Base-by-base conservation (phyloP, 352 stramenopile genomes). In the Pythium plurisporium region DNA sequence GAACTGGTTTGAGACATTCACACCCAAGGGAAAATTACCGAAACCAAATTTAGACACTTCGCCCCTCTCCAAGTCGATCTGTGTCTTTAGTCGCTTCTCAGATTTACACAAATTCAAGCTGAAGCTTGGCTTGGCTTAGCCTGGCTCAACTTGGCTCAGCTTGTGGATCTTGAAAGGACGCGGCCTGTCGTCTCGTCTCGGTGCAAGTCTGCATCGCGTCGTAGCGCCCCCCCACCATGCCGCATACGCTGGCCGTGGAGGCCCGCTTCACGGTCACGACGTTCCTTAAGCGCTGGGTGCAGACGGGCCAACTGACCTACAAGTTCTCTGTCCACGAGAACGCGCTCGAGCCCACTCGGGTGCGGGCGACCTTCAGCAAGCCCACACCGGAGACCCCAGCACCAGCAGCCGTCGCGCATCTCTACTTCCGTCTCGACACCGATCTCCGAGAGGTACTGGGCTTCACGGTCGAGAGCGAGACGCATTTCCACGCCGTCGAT, bases 341-440 rank as follows among this genome's bases (percentile, higher is more conserved):
- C 27, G 44, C 51, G 30, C 64, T 77, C 29, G 61, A 69, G 41
- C 69, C 63, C 14, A 58, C 69, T 31, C 73, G 73, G 22, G 73
- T 90, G 42, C 67, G 74, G 25, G 70, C 71, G 38, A 84, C 74
- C 9, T 87, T 90, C 63, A 88, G 79, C 60, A 86, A 86, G 14
- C 79, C 79, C 26, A 81, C 67, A 7, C 43, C 62, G 8, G 52
- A 67, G 29, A 30, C 51, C 22, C 77, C 79, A 0, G 54, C 79
- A 0, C 57, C 76, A 1, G 55, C 70, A 2, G 77, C 80, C 1
- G 80, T 84, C 19, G 74, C 79, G 31, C 62, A 82, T 38, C 74
- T 87, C n/a, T 74, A 62, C 46, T 90, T 90, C 59, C 49, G 75
- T 27, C 45, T 90, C 15, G 73, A 75, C 26, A 43, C 68, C 31